Percentiles rank a stretch among this genome's conserved stretches.
Conservation (phyloP, 345 rosid species). For the Moricandia moricandioides region DNA sequence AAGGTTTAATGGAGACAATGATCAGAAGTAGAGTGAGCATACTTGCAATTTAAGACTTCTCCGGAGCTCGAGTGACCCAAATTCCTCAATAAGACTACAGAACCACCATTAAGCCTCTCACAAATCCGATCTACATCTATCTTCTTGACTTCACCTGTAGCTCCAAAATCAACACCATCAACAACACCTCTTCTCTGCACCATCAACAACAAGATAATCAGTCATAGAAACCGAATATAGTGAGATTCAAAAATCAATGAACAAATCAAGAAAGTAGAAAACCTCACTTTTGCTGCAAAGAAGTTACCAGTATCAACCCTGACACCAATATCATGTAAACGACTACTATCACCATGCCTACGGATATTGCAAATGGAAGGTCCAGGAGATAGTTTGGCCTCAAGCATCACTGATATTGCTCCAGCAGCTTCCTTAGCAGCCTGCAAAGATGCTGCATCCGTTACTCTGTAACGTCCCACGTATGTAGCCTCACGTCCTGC, state of each 20-base stretch:
- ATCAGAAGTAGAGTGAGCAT: conserved; percentile 32
- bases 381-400: conserved; percentile 95
- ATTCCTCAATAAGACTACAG: conserved; percentile 80
- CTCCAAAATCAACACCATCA: conserved; percentile 90
- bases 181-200: conserved; percentile 88
- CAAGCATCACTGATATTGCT: conserved; percentile 79
- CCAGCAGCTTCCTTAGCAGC: conserved; percentile 99
- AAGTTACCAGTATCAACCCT: conserved; percentile 96
- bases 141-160: conserved; percentile 94
- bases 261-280: background rate
- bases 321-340: conserved; percentile 87
- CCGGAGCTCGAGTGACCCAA: conserved; percentile 94
- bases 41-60: conserved; percentile 99
- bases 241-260: background rate
- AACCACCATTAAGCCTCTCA: conserved; percentile 86
- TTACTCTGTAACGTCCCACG: conserved; percentile 79
- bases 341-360: conserved; percentile 88
- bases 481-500: conserved; percentile 73
- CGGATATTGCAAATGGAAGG: conserved; percentile 81
- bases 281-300: conserved; percentile 86
- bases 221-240: too few species aligned
- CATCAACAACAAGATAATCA: background rate
- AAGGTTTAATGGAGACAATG: background rate
- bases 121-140: conserved; percentile 78
- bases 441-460: conserved; percentile 73